A percentile compares a stretch with the other conserved stretches of the same genome.
These are phyloP conservation scores for Acanthamoeba lenticulata DNA, from an alignment of 208 protist species.

Conservation along the genomic window DNA sequence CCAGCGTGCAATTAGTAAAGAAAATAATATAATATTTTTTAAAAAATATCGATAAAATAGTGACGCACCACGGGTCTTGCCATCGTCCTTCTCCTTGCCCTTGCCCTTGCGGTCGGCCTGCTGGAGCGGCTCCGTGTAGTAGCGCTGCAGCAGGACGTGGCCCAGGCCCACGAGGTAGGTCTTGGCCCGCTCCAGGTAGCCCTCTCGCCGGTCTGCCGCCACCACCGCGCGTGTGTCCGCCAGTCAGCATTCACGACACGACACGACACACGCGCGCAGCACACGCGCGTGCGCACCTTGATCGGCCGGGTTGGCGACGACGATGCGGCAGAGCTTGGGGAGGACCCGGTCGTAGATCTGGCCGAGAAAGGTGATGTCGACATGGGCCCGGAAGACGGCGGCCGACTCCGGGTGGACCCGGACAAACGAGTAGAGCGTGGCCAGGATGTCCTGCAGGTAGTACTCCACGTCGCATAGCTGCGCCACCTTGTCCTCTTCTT, in stretches of 20 bases:
- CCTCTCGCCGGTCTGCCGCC: background rate
- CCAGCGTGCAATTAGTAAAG: background rate
- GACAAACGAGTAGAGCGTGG: constrained; percentile 52
- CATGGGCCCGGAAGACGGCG: background rate
- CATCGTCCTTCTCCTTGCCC: constrained; percentile 23
- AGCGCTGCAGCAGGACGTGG: constrained; percentile 38
- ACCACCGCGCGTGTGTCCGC: background rate
- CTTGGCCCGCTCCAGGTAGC: background rate
- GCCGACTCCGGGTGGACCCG: constrained; percentile 17
- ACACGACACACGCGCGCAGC: background rate
- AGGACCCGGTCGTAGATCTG: constrained; percentile 60
- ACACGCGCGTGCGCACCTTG: background rate
- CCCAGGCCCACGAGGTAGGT: constrained; percentile 1
- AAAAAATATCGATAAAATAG: background rate
- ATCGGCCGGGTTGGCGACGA: background rate
- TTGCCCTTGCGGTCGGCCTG: constrained; percentile 40
- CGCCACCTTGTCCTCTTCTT: background rate
- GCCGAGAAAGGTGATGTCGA: background rate
- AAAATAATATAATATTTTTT: background rate
- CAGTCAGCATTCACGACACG: background rate
- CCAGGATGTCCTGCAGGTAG: constrained; percentile 68
- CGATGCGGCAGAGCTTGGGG: background rate
- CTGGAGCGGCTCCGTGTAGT: background rate
- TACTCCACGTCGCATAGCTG: constrained; percentile 63
- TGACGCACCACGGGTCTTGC: constrained; percentile 14